These are phyloP conservation scores for Polytolypa hystricis DNA, from an alignment of 2,329 filamentous ascomycete species.

Conservation along the genomic window DNA sequence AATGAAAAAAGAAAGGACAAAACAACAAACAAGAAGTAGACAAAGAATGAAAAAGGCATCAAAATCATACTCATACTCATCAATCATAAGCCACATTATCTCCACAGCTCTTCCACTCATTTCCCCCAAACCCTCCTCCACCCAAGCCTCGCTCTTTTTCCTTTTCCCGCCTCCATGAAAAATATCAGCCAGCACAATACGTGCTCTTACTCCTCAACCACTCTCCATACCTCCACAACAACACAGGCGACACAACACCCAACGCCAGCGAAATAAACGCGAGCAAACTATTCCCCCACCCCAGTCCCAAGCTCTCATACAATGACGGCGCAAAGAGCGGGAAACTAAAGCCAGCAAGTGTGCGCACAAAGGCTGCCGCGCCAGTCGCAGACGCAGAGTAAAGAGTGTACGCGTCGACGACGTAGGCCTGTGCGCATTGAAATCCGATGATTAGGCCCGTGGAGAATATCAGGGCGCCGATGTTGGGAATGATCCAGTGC, in stretches of 20 bases:
- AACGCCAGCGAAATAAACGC: constrained; percentile 29
- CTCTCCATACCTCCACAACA: constrained; percentile 42
- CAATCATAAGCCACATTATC: too few species aligned
- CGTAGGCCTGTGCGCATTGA: constrained; percentile 35
- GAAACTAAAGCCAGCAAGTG: constrained; percentile 39
- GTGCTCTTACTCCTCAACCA: constrained; percentile 36
- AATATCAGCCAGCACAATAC: too few species aligned
- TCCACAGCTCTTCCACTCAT: too few species aligned
- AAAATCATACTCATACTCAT: too few species aligned
- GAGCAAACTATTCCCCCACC: constrained; percentile 33
- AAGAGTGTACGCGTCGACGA: constrained; percentile 30
- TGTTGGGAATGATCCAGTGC: constrained; percentile 47
- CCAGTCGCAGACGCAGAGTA: constrained; percentile 39
- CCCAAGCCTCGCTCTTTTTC: too few species aligned
- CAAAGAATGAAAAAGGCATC: too few species aligned
- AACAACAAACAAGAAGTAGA: too few species aligned
- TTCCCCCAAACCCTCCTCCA: too few species aligned
- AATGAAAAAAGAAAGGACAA: too few species aligned
- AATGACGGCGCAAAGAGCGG: constrained; percentile 37
- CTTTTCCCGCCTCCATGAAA: too few species aligned
- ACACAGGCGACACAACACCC: constrained; percentile 38
- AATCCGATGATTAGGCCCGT: constrained; percentile 36
- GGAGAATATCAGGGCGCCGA: constrained; percentile 42
- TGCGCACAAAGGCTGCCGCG: constrained; percentile 36
- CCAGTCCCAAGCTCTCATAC: constrained; percentile 25